These are phyloP conservation scores for Ceratobasidium papillatum DNA, from an alignment of 1,284 basidiomycete species.

Conservation along the genomic window DNA sequence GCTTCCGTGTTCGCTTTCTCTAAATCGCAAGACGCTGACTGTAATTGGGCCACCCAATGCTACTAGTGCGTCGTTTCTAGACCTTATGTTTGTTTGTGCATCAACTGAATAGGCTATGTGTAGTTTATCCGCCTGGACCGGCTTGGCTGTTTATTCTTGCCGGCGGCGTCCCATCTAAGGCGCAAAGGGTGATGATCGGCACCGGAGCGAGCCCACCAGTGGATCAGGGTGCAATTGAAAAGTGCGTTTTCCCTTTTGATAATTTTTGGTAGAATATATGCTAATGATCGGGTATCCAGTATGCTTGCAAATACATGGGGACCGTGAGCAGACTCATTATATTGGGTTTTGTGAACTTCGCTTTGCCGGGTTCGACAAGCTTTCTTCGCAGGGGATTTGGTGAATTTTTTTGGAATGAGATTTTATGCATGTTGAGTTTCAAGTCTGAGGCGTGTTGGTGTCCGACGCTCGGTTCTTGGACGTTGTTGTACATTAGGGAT, in stretches of 20 bases:
- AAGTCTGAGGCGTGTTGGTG: too few relatives aligned
- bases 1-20: conserved; percentile 55
- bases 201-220: conserved; percentile 51
- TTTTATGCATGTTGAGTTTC: too few relatives aligned
- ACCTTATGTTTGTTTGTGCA: neutral
- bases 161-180: conserved; percentile 60
- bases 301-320: conserved; percentile 16
- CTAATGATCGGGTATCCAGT: neutral
- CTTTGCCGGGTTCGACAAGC: too few relatives aligned
- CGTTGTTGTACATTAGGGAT: too few relatives aligned
- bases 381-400: too few relatives aligned
- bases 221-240: conserved; percentile 45
- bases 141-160: conserved; percentile 56
- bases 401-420: too few relatives aligned
- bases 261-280: neutral
- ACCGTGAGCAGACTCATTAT: conserved; percentile 1
- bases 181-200: conserved; percentile 60
- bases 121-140: conserved; percentile 54
- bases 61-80: neutral
- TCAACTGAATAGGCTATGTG: conserved; percentile 31
- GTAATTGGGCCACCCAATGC: conserved; percentile 64
- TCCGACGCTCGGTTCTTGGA: too few relatives aligned
- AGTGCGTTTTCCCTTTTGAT: conserved; percentile 18
- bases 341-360: too few relatives aligned
- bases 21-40: conserved; percentile 56